These are phyloP conservation scores for Nicotiana tomentosiformis DNA, from an alignment of 257 asterid species.

Conservation along the genomic window DNA sequence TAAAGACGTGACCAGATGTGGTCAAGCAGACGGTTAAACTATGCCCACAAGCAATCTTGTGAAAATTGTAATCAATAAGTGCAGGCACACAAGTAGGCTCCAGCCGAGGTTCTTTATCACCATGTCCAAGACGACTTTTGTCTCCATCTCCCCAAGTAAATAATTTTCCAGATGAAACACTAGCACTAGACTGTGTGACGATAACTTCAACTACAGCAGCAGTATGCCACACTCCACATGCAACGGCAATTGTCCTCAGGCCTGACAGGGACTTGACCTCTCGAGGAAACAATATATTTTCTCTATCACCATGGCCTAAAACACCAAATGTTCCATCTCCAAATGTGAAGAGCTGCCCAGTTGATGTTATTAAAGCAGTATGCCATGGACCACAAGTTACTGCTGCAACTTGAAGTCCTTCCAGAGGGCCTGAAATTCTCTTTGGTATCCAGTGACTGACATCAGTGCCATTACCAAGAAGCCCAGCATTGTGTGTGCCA, in stretches of 20 bases:
- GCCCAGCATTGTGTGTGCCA: constrained; percentile 89
- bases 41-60: constrained; percentile 81
- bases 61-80: constrained; percentile 78
- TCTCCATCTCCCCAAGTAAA: constrained; percentile 99
- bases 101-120: constrained; percentile 82
- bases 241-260: constrained; percentile 75
- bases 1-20: constrained; percentile 69
- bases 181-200: constrained; percentile 70
- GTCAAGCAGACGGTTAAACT: constrained; percentile 80
- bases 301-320: constrained; percentile 82
- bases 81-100: constrained; percentile 90
- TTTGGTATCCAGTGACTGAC: constrained; percentile 94
- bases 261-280: constrained; percentile 83
- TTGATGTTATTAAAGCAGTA: constrained; percentile 71
- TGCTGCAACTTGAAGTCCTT: constrained; percentile 69
- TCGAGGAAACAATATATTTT: constrained; percentile 52
- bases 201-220: constrained; percentile 92
- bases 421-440: constrained; percentile 85
- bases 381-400: constrained; percentile 97
- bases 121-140: constrained; percentile 89
- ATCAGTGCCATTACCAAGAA: constrained; percentile 74
- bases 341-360: constrained; percentile 77
- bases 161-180: constrained; percentile 75
- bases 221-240: constrained; percentile 98
- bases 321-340: constrained; percentile 95